Percentiles rank a stretch among this genome's conserved stretches.
Evolutionary conservation across 1,284 basidiomycete species (phyloP).

Genomic region (Microstroma glucosiphilum): DNA sequence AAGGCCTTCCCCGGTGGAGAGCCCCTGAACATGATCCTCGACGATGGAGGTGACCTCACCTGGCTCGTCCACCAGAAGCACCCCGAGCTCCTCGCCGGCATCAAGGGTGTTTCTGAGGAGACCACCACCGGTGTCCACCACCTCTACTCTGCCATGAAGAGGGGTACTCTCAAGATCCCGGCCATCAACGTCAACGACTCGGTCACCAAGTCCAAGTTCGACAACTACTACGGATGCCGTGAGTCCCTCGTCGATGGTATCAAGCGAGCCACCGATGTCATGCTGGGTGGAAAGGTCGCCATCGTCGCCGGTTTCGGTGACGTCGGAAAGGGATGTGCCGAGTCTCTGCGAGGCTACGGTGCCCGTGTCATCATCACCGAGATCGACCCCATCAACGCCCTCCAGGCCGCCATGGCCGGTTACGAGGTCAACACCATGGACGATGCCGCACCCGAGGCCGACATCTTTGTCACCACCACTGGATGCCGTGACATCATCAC

Average conservation of each 20-base stretch:
- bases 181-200: conserved; percentile 96
- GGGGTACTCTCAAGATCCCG: conserved; percentile 90
- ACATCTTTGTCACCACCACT: conserved; percentile 97
- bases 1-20: conserved; percentile 70
- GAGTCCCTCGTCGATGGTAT: conserved; percentile 99
- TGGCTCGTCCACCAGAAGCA: conserved; percentile 84
- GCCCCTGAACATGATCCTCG: conserved; percentile 96
- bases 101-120: conserved; percentile 91
- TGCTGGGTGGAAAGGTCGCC: conserved; percentile 98
- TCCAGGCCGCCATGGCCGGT: conserved; percentile 98
- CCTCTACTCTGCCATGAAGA: conserved; percentile 93
- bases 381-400: conserved; percentile 99
- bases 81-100: conserved; percentile 46
- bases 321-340: conserved; percentile 98
- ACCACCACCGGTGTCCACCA: conserved; percentile 99
- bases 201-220: conserved; percentile 99
- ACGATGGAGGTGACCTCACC: conserved; percentile 97
- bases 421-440: conserved; percentile 99
- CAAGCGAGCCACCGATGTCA: conserved; percentile 99
- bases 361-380: conserved; percentile 93
- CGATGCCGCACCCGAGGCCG: conserved; percentile 77
- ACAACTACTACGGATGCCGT: conserved; percentile 66
- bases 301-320: conserved; percentile 98
- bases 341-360: conserved; percentile 93
- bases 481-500: conserved; percentile 98